These are phyloP conservation scores for Dentipellis fragilis DNA, from an alignment of 768 basidiomycete species.

Conservation along the genomic window DNA sequence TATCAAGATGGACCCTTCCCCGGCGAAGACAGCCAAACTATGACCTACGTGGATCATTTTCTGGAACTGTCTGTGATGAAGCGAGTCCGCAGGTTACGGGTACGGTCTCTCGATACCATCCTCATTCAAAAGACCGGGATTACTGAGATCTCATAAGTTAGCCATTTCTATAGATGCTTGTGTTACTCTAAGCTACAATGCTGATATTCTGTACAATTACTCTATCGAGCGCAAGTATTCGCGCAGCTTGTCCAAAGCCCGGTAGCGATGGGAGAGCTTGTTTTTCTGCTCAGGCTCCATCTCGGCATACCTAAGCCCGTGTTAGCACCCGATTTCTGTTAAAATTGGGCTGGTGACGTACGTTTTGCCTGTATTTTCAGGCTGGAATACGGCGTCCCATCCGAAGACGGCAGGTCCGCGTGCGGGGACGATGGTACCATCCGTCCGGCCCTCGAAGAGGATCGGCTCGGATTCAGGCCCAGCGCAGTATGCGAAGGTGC, in stretches of 20 bases:
- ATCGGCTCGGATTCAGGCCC: conserved; percentile 76
- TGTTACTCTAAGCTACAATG: too few relatives aligned
- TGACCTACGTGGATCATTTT: background rate
- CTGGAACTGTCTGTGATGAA: background rate
- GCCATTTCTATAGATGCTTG: too few relatives aligned
- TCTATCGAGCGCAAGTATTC: conserved; percentile 4
- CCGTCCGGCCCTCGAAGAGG: conserved; percentile 79
- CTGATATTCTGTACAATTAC: background rate
- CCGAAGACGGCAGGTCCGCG: conserved; percentile 75
- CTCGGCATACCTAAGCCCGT: conserved; percentile 47
- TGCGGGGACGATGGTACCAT: conserved; percentile 82
- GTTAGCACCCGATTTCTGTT: background rate
- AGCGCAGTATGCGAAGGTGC: conserved; percentile 90
- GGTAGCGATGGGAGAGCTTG: conserved; percentile 52
- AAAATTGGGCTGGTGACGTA: conserved; percentile 23
- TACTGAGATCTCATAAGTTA: too few relatives aligned
- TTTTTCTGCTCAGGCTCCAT: conserved; percentile 59
- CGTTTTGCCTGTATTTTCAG: conserved; percentile 69
- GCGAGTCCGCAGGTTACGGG: background rate
- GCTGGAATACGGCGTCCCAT: conserved; percentile 87
- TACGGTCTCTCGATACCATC: background rate
- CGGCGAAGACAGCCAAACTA: background rate
- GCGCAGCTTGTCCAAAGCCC: conserved; percentile 24
- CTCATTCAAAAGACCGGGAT: background rate
- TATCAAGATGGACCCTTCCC: conserved; percentile 1